A percentile compares a stretch with the other conserved stretches of the same genome.
Conservation (phyloP, 768 basidiomycete genomes). For the Amanita pallidorosea region DNA sequence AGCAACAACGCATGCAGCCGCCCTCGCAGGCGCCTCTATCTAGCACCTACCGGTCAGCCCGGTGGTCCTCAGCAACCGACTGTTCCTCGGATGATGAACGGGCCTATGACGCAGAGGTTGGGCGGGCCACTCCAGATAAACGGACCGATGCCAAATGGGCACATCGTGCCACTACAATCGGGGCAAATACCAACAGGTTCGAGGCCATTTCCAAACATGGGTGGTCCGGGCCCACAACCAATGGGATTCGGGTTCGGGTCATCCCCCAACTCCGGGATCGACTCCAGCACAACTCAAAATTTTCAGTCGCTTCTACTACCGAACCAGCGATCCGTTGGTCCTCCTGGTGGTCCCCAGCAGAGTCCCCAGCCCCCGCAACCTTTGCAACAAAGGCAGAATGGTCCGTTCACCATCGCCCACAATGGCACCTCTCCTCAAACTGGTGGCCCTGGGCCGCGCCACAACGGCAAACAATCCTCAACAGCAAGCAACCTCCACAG, state of each 20-base stretch:
- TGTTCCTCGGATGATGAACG: conserved; percentile 11
- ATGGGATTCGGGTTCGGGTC: conserved; percentile 29
- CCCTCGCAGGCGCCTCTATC: neutral
- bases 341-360: conserved; percentile 11
- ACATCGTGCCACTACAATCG: conserved; percentile 13
- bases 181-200: conserved; percentile 7
- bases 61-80: conserved; percentile 8
- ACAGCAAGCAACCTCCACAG: conserved; percentile 18
- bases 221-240: conserved; percentile 26
- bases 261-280: conserved; percentile 15
- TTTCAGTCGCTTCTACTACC: neutral
- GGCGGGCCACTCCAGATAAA: conserved; percentile 10
- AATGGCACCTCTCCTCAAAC: conserved; percentile 51
- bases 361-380: conserved; percentile 14
- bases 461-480: conserved; percentile 15
- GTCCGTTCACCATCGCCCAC: conserved; percentile 49
- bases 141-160: conserved; percentile 17
- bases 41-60: neutral
- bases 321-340: conserved; percentile 1
- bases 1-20: conserved; percentile 10
- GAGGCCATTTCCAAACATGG: conserved; percentile 12
- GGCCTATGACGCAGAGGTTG: conserved; percentile 13
- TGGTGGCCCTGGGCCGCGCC: conserved; percentile 11
- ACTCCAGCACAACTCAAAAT: conserved; percentile 20
- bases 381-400: conserved; percentile 27